Percentiles rank a stretch among this genome's conserved stretches.
phyloP scores from a whole-genome alignment of 179 eudicot genomes.

The Drosera spatulata region DNA sequence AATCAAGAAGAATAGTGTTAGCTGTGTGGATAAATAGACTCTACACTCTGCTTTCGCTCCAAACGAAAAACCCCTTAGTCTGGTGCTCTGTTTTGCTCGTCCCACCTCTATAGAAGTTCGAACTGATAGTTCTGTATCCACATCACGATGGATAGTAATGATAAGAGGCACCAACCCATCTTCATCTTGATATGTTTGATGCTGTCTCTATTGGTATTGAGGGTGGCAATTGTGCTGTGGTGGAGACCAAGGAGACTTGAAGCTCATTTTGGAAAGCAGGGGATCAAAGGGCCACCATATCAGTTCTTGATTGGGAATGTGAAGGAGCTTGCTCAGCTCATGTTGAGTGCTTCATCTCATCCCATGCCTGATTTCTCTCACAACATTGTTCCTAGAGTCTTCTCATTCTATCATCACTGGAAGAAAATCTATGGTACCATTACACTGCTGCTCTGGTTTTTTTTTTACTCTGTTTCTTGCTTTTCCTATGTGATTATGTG shows the following conservation, averaged over 20 bases:
- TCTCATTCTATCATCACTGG: conserved; percentile 82
- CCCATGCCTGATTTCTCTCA: conserved; percentile 59
- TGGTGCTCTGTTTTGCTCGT: too few species aligned
- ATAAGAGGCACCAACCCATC: conserved; percentile 15
- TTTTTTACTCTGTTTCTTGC: neutral
- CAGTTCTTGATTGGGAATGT: conserved; percentile 64
- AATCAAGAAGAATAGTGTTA: too few species aligned
- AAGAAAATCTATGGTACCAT: conserved; percentile 64
- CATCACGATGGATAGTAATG: neutral
- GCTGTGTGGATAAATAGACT: too few species aligned
- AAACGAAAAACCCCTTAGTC: too few species aligned
- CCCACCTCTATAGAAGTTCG: too few species aligned
- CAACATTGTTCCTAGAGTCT: conserved; percentile 75
- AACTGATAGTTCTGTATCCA: too few species aligned
- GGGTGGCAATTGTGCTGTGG: conserved; percentile 41
- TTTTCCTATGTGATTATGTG: too few species aligned
- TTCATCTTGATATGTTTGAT: conserved; percentile 16
- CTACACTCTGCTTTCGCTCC: too few species aligned
- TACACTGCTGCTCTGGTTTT: conserved; percentile 1
- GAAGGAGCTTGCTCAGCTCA: conserved; percentile 64
- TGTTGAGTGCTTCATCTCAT: conserved; percentile 60
- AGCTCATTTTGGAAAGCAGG: conserved; percentile 61
- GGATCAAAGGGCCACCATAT: conserved; percentile 78
- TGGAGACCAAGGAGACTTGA: conserved; percentile 70
- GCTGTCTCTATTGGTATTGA: conserved; percentile 17